Percentiles rank a stretch among this genome's conserved stretches.
These are phyloP conservation scores for Geranium rotundifolium DNA, from an alignment of 345 rosid genomes.

Conservation along the genomic window DNA sequence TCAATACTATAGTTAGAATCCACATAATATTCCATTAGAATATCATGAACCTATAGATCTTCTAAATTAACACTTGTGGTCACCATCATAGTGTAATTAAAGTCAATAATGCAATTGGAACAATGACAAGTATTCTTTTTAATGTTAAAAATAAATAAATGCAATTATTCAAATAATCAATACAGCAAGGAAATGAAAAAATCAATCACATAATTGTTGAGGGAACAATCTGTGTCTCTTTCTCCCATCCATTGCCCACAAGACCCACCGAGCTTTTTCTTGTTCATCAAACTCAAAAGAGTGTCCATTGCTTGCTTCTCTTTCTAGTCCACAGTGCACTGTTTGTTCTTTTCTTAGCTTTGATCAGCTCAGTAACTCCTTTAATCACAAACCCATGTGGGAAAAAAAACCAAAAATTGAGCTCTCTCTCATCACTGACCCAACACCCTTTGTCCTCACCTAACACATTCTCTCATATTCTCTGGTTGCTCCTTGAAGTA, in stretches of 20 bases:
- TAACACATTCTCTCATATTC: neutral
- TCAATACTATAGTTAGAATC: neutral
- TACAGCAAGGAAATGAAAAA: too few species aligned
- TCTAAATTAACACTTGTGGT: too few species aligned
- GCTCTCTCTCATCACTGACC: too few species aligned
- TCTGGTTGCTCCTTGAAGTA: neutral
- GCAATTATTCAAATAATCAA: neutral
- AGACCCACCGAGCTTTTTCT: neutral
- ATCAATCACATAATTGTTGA: neutral
- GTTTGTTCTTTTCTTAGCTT: conserved; percentile 9
- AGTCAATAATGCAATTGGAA: too few species aligned
- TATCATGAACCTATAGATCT: neutral
- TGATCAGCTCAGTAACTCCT: conserved; percentile 9
- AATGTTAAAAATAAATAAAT: too few species aligned
- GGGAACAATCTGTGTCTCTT: neutral
- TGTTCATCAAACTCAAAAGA: conserved; percentile 1
- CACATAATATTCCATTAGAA: neutral
- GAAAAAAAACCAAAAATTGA: conserved; percentile 4
- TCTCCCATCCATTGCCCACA: neutral
- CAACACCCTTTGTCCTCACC: conserved; percentile 2
- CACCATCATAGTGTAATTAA: too few species aligned
- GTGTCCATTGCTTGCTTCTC: conserved; percentile 6
- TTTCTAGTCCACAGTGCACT: conserved; percentile 5
- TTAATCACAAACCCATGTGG: neutral
- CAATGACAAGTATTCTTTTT: too few species aligned